phyloP scores from a whole-genome alignment of 768 basidiomycete genomes.

The Dacryopinax primogenitus region DNA sequence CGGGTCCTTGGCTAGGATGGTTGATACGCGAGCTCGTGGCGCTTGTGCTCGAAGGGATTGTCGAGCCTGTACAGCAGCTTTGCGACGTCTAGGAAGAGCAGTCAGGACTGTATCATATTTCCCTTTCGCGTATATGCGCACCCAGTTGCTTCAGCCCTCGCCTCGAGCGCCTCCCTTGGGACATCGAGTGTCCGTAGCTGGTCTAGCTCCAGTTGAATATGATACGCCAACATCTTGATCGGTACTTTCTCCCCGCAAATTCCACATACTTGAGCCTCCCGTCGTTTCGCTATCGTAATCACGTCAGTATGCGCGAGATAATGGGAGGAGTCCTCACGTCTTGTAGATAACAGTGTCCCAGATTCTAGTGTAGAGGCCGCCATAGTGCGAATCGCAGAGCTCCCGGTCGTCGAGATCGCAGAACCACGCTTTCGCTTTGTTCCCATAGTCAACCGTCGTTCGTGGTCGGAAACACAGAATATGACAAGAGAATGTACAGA shows the following conservation, averaged over 20 bases:
- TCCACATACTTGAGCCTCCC: constrained; percentile 63
- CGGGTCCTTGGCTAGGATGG: constrained; percentile 10
- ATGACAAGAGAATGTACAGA: not conserved
- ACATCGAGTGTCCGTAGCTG: constrained; percentile 48
- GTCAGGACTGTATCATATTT: constrained; percentile 30
- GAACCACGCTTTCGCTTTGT: not conserved
- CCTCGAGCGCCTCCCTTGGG: constrained; percentile 8
- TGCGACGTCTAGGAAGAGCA: constrained; percentile 38
- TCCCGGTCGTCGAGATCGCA: not conserved
- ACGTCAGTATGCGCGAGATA: not conserved
- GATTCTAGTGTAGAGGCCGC: not conserved
- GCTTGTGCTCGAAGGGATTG: constrained; percentile 15
- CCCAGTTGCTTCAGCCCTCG: constrained; percentile 8
- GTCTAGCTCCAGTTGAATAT: constrained; percentile 52
- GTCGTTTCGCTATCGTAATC: constrained; percentile 21
- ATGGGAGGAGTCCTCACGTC: not conserved
- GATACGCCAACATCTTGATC: constrained; percentile 51
- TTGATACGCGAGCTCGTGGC: constrained; percentile 29
- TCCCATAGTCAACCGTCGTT: not conserved
- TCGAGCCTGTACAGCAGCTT: not conserved
- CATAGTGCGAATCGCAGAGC: not conserved
- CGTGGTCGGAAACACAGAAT: not conserved
- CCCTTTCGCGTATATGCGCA: constrained; percentile 10
- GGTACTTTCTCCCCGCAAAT: constrained; percentile 63
- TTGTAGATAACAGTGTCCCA: not conserved